Evolutionary conservation across 1,284 basidiomycete genomes (phyloP).

Genomic region (Anthracocystis setariae): DNA sequence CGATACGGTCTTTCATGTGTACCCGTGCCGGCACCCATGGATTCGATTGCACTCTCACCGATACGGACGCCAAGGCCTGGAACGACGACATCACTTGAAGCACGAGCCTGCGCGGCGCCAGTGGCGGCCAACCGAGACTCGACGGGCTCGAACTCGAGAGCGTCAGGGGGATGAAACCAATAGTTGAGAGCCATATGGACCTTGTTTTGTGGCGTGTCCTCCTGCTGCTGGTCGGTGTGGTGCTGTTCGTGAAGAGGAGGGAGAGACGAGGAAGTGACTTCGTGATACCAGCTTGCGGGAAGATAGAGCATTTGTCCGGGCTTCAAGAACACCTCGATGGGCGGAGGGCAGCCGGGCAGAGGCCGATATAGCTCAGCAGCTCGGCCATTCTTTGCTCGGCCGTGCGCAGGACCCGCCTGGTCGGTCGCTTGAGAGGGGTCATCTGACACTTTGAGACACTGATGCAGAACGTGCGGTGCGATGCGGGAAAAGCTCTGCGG

Average conservation of each 20-base stretch:
- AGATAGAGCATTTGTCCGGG: conserved; percentile 67
- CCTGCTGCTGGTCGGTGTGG: neutral
- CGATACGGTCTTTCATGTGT: conserved; percentile 49
- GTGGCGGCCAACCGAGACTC: conserved; percentile 6
- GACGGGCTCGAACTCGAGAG: conserved; percentile 42
- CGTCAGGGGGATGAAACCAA: conserved; percentile 66
- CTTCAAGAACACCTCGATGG: conserved; percentile 57
- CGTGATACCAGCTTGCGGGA: conserved; percentile 66
- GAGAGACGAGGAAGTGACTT: conserved; percentile 58
- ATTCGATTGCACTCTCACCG: conserved; percentile 31
- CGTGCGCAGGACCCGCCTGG: neutral
- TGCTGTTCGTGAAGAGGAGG: conserved; percentile 20
- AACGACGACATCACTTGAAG: conserved; percentile 18
- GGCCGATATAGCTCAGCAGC: conserved; percentile 14
- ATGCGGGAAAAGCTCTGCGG: conserved; percentile 64
- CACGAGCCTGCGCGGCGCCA: conserved; percentile 4
- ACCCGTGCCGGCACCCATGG: conserved; percentile 24
- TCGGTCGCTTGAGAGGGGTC: conserved; percentile 18
- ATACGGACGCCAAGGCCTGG: conserved; percentile 24
- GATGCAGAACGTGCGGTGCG: conserved; percentile 52
- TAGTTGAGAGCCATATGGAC: conserved; percentile 67
- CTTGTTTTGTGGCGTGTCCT: too few species aligned
- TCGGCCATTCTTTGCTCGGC: conserved; percentile 9
- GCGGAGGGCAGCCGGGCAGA: conserved; percentile 54
- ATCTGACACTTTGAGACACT: conserved; percentile 45